Base-by-base conservation (phyloP, 2,329 filamentous ascomycete species). In the Hypoxylon sp. region DNA sequence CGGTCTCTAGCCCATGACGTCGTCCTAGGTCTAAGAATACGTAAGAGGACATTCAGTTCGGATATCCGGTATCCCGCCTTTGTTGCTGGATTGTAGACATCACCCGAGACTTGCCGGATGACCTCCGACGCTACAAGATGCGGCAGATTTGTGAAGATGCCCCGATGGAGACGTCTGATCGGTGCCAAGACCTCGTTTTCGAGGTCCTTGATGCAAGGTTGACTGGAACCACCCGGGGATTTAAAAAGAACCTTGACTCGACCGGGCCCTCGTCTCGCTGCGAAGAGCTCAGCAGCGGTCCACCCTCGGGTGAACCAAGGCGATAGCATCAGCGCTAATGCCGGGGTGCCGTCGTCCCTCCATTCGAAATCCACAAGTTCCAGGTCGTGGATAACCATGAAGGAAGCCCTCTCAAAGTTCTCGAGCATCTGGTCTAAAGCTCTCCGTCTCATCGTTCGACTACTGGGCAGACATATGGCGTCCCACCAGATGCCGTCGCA, bases 401-500 rank as follows among this genome's bases (percentile, higher is more conserved):
- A 14, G n/a, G 49, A 50, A 9, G 67, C 60, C 9, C 50, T 58
- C 23, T 50, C 53, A 23, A 63, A 64, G 21, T 63, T 69, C 14
- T 59, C n/a, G 6, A 53, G 56, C 67, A 69, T 69, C 11, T 14
- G 28, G 19, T 64, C 30, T n/a, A 64, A 48, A 0, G 74, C 73
- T 21, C 56, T 61, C 2, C 17, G 59, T 14, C 69, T 67, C 13
- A 64, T 60, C 2, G 46, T 30, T 6, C 63, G 59, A 9, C 70
- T 69, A 11, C 38, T 60, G 2, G 75, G 74, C 21, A 76, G 70
- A 7, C 63, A 76, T 9, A 77, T 69, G 7, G 74, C 71, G 55
- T 77, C 75, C 76, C 75, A 77, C 76, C 74, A 78, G n/a, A 77
- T 71, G 7, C 74, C 74, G 19, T 69, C 17, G 43, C 71, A 76